A percentile compares a stretch with the other conserved stretches of the same genome.
phyloP scores from a whole-genome alignment of 148 eudicot species.

The Chenopodium quinoa region DNA sequence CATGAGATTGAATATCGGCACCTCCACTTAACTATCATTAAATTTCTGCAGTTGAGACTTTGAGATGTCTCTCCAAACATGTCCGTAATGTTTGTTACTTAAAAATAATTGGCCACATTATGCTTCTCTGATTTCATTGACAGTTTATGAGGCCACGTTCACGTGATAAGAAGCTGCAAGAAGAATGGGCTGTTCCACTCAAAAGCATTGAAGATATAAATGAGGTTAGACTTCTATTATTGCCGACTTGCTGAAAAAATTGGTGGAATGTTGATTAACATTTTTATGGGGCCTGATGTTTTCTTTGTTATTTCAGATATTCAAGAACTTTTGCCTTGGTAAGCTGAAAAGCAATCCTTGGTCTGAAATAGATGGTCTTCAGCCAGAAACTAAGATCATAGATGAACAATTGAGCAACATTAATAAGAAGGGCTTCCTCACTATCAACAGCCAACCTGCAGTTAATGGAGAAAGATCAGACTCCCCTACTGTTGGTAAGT shows the following conservation, averaged over 20 bases:
- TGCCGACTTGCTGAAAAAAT: not conserved
- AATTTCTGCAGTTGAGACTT: not conserved
- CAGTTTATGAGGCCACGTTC: slow-evolving; percentile 94
- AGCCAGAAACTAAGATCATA: slow-evolving; percentile 91
- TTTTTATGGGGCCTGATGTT: slow-evolving; percentile 5
- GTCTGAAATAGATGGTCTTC: slow-evolving; percentile 97
- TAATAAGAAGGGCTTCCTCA: slow-evolving; percentile 79
- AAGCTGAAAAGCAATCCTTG: slow-evolving; percentile 85
- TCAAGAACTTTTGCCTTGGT: slow-evolving; percentile 74
- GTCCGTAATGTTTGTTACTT: not conserved
- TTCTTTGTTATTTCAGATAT: slow-evolving; percentile 51
- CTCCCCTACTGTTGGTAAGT: slow-evolving; percentile 79
- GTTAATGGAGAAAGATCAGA: slow-evolving; percentile 88
- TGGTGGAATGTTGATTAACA: not conserved
- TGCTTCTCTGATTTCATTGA: slow-evolving; percentile 13
- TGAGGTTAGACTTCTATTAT: slow-evolving; percentile 45
- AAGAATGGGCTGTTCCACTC: slow-evolving; percentile 87
- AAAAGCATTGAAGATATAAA: slow-evolving; percentile 64
- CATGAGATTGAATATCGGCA: not conserved
- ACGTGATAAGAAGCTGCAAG: slow-evolving; percentile 80
- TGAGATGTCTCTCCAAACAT: not conserved
- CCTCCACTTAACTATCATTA: not conserved
- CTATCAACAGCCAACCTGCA: slow-evolving; percentile 95
- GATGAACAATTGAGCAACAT: slow-evolving; percentile 61
- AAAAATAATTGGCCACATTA: not conserved